Conservation (phyloP, 768 basidiomycete species). For the Suillus clintonianus region DNA sequence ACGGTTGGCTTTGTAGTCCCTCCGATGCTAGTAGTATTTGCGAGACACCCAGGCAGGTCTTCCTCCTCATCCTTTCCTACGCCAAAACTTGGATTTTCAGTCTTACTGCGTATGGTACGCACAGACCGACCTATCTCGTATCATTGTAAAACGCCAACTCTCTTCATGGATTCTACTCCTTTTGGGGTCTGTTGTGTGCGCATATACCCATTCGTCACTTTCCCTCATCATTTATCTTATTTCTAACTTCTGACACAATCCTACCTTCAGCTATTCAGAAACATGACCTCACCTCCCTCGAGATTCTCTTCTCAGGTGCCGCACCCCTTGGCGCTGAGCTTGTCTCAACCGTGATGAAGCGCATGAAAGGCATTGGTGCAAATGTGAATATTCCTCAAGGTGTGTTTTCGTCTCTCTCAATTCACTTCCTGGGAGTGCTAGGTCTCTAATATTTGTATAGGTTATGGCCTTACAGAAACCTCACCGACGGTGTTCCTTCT, state of each 20-base stretch:
- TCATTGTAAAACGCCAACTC: background rate
- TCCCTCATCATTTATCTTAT: background rate
- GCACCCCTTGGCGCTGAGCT: conserved; percentile 76
- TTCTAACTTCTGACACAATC: conserved; percentile 3
- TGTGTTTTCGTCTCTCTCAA: conserved; percentile 18
- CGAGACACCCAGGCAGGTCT: conserved; percentile 63
- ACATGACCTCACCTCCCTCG: conserved; percentile 65
- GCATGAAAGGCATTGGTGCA: conserved; percentile 43
- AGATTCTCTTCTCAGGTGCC: conserved; percentile 68
- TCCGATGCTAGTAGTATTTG: conserved; percentile 78
- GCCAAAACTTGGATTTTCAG: background rate
- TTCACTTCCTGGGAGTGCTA: background rate
- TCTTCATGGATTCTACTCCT: background rate
- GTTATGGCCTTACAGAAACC: conserved; percentile 83
- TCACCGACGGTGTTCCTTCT: conserved; percentile 70
- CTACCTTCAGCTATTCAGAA: conserved; percentile 52
- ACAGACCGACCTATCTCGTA: background rate
- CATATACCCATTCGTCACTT: background rate
- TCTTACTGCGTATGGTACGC: background rate
- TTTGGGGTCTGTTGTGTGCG: background rate
- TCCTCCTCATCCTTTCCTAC: background rate
- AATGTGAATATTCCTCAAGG: conserved; percentile 53
- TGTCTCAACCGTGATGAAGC: conserved; percentile 45
- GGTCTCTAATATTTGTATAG: conserved; percentile 32
- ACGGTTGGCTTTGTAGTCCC: conserved; percentile 69